Base-by-base conservation (phyloP, 441 rosid species). In the Erysimum cheiri region DNA sequence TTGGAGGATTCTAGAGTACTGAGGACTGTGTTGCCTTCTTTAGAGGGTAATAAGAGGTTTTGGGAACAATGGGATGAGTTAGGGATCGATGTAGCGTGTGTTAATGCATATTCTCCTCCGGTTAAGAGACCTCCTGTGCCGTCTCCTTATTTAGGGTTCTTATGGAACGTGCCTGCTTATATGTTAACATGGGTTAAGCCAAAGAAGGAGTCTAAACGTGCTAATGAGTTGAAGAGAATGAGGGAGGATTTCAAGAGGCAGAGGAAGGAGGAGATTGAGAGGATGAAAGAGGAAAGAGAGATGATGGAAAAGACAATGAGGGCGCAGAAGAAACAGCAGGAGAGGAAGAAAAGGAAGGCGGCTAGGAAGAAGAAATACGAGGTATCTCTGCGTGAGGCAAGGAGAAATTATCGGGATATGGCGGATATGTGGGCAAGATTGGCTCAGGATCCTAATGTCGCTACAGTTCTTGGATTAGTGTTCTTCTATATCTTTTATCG, bases 61-160 rank as follows among this genome's bases (percentile, higher is more conserved):
- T 93, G 98, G 98, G 88, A 89, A 39, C 76, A 75, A 13, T 93
- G 98, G 96, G 87, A 84, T 67, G 85, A 82, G 79, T 81, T 89
- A 69, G 81, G 81, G 60, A 76, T 93, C 7, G 96, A 88, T 74
- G 50, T 84, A 44, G 58, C 78, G 4, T 91, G 93, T 75, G 91
- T 93, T 22, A 93, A 93, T 73, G 89, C 97, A 0, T 93, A 86
- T 77, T 67, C 82, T 0, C 98, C 98, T 79, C 96, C 96, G 2
- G 75, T 91, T 69, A 91, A 87, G 86, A 93, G 60, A 75, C 91
- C 92, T 0, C 90, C 86, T 60, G 56, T 88, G 55, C 97, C 98
- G 6, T 52, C 77, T 43, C 91, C 96, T 2, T 93, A 88, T 83
- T 71, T 93, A 67, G 95, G 96, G 46, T 83, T 93, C 75, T 71